Percentiles rank a stretch among this genome's conserved stretches.
These are phyloP conservation scores for Penicillium polonicum DNA, from an alignment of 2,329 filamentous ascomycete species.

Conservation along the genomic window DNA sequence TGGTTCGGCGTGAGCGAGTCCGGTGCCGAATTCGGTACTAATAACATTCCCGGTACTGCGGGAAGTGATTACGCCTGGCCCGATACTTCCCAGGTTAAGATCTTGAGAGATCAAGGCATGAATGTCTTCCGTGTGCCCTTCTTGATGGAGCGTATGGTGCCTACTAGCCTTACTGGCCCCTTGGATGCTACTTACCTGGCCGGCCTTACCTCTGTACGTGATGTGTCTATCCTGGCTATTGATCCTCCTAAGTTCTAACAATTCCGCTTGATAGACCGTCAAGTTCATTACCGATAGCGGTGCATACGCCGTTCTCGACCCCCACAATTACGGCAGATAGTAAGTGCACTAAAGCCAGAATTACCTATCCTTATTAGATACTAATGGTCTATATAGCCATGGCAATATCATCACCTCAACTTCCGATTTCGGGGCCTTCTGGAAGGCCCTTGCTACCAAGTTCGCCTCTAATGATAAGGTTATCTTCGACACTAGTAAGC, in stretches of 20 bases:
- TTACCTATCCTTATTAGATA: slow-evolving; percentile 5
- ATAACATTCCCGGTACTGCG: slow-evolving; percentile 14
- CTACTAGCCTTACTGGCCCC: slow-evolving; percentile 19
- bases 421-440: slow-evolving; percentile 57
- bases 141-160: slow-evolving; percentile 28
- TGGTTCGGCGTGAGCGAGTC: slow-evolving; percentile 24
- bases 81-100: slow-evolving; percentile 21
- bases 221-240: not conserved
- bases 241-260: not conserved
- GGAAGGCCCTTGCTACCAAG: slow-evolving; percentile 54
- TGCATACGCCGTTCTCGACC: slow-evolving; percentile 56
- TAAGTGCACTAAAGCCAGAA: slow-evolving; percentile 1
- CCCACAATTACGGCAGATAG: slow-evolving; percentile 58
- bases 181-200: slow-evolving; percentile 22
- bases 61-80: slow-evolving; percentile 26
- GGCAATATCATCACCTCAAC: slow-evolving; percentile 53
- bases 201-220: slow-evolving; percentile 19
- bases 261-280: slow-evolving; percentile 27
- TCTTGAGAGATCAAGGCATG: slow-evolving; percentile 23
- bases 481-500: slow-evolving; percentile 59
- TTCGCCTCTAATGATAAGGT: slow-evolving; percentile 57
- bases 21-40: slow-evolving; percentile 17
- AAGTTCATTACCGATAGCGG: slow-evolving; percentile 46
- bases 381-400: slow-evolving; percentile 6
- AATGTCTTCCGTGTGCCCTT: slow-evolving; percentile 29